Evolutionary conservation across 2,329 filamentous ascomycete genomes (phyloP), one percentile per base, ranked within the genome.

Genomic region (Aspergillus phoenicis): DNA sequence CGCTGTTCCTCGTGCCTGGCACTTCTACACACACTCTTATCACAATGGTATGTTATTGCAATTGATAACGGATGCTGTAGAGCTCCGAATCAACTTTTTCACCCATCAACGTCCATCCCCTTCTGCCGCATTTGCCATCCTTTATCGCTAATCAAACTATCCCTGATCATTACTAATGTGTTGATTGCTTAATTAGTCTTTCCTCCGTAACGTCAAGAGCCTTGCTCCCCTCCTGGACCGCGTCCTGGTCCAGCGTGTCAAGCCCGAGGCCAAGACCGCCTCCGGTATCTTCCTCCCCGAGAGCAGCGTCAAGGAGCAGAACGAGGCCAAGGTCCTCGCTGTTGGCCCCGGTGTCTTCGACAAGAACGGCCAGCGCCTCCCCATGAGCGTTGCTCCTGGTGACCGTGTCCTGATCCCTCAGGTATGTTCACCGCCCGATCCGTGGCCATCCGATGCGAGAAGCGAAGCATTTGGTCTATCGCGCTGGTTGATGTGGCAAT

Each of bases 221-320:
- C 93, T 99, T 73, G 91, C 89, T 62, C 95, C 95, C 66, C 93
- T 99, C 70, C 89, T 99, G 81, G 95, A 99, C 88, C 94, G 95
- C 73, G 93, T 99, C 71, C 90, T 99, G 67, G 92, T 99, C 71
- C 95, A 99, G 88, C 92, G 95, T 81, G 83, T 97, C 83, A 98
- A 98, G 85, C 91, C 94, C 74, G 94, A 98, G 83, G 81, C 93
- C 77, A 97, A 97, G 87, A 99, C 95, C 53, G 93, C 95, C 72
- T 89, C 89, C 75, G 95, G 95, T 74, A 97, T 99, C 85, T 97
- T 96, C 86, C 91, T 99, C 68, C 95, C 95, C 71, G 95, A 99
- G 84, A 93, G 89, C 64, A 91, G 90, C 74, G 92, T 98, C 76
- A 97, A 99, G 87, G 95, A 99, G 81, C 87, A 98, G 77, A 98